These are phyloP conservation scores for Euryodendron excelsum DNA, from an alignment of 148 eudicot genomes.

Conservation along the genomic window DNA sequence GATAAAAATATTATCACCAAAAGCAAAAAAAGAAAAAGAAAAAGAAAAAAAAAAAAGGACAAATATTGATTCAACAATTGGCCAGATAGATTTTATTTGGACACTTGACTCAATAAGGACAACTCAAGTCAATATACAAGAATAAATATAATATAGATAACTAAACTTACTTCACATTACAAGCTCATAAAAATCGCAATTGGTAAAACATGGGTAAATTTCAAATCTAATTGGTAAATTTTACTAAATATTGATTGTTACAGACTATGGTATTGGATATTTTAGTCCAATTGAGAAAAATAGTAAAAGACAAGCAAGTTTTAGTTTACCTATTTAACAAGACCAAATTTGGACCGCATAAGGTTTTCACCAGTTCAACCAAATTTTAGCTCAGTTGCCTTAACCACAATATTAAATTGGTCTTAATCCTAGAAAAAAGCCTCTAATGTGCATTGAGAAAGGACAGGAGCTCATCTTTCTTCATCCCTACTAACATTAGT, in stretches of 20 bases:
- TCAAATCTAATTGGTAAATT: no score
- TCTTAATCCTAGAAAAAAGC: conserved; percentile 10
- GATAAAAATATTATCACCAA: not conserved
- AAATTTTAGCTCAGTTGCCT: no score
- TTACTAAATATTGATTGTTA: no score
- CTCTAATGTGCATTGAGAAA: not conserved
- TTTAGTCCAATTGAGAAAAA: not conserved
- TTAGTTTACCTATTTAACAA: not conserved
- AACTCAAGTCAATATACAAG: not conserved
- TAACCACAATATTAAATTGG: not conserved
- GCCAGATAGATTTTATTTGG: not conserved
- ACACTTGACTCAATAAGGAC: not conserved
- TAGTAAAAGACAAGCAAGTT: not conserved
- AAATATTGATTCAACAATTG: not conserved
- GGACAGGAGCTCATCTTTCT: no score
- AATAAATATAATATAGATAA: not conserved
- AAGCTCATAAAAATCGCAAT: not conserved
- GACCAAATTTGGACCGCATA: not conserved
- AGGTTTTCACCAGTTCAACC: not conserved
- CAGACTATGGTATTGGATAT: not conserved
- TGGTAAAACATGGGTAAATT: no score
- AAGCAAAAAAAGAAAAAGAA: not conserved
- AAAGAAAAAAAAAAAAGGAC: no score
- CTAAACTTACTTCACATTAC: not conserved
- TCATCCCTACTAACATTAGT: not conserved